Conservation (phyloP, 108 stramenopile genomes). For the Aurantiochytrium sp. region DNA sequence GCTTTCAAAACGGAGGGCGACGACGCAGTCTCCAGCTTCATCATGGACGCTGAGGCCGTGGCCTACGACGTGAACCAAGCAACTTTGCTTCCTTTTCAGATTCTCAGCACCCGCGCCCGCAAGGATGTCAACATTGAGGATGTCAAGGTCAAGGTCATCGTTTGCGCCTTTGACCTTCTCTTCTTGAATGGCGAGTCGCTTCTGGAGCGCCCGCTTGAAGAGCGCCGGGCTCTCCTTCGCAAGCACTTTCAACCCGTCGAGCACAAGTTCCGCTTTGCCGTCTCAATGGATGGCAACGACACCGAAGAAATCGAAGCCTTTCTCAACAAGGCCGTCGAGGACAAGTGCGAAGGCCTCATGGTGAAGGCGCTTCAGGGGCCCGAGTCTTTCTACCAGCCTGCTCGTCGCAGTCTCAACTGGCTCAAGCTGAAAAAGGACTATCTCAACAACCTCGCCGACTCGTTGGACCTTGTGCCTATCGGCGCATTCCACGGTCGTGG, state of each 20-base stretch:
- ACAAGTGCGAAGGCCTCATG: conserved; percentile 99
- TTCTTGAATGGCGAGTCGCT: conserved; percentile 88
- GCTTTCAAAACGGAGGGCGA: conserved; percentile 68
- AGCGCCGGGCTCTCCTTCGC: conserved; percentile 70
- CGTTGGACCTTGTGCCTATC: conserved; percentile 94
- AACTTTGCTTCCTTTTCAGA: conserved; percentile 71
- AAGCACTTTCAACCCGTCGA: conserved; percentile 69
- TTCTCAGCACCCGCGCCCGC: conserved; percentile 51
- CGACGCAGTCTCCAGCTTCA: conserved; percentile 51
- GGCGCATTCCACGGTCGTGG: conserved; percentile 92
- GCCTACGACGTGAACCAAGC: conserved; percentile 70
- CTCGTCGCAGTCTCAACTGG: conserved; percentile 92
- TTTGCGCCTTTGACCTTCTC: conserved; percentile 96
- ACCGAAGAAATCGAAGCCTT: conserved; percentile 70
- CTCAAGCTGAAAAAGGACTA: conserved; percentile 99
- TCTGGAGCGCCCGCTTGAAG: conserved; percentile 62
- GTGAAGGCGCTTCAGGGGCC: conserved; percentile 90
- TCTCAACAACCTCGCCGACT: conserved; percentile 93
- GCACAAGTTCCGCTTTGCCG: conserved; percentile 85
- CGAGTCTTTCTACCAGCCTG: conserved; percentile 81
- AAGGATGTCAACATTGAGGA: conserved; percentile 50
- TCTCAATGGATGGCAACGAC: conserved; percentile 65
- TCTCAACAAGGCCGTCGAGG: conserved; percentile 86
- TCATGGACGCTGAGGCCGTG: conserved; percentile 94
- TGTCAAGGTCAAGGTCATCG: conserved; percentile 90